Conservation (phyloP, 176 grass and related monocot species). For the Tuctoria greenei region DNA sequence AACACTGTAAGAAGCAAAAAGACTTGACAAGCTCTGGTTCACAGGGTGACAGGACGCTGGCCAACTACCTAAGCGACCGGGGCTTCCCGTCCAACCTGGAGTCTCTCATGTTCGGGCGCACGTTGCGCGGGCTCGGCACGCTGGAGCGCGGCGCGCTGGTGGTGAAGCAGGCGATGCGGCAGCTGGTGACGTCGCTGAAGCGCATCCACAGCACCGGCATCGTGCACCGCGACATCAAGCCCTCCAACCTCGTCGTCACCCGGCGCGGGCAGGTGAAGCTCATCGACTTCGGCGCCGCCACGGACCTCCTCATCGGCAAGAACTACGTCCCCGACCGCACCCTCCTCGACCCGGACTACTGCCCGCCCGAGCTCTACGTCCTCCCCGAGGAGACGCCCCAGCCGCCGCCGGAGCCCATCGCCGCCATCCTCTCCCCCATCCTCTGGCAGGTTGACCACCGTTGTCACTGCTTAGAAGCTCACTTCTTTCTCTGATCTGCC, state of each 20-base stretch:
- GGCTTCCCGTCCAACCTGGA: slow-evolving; percentile 85
- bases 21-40: too few relatives aligned
- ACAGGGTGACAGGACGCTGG: slow-evolving; percentile 67
- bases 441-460: slow-evolving; percentile 66
- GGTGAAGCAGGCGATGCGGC: slow-evolving; percentile 91
- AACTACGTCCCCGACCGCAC: slow-evolving; percentile 80
- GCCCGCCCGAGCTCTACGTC: slow-evolving; percentile 91
- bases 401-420: slow-evolving; percentile 81
- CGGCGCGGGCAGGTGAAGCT: slow-evolving; percentile 84
- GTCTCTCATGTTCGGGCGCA: slow-evolving; percentile 72
- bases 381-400: slow-evolving; percentile 89
- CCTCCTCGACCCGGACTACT: slow-evolving; percentile 88
- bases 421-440: slow-evolving; percentile 88
- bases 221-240: slow-evolving; percentile 94
- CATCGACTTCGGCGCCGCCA: slow-evolving; percentile 96
- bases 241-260: slow-evolving; percentile 87
- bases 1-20: too few relatives aligned
- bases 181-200: slow-evolving; percentile 84
- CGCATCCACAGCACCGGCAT: slow-evolving; percentile 91
- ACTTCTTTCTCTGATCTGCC: neutral
- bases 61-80: slow-evolving; percentile 52
- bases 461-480: neutral
- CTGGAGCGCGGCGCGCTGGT: slow-evolving; percentile 59
- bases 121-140: slow-evolving; percentile 57
- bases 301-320: slow-evolving; percentile 96